phyloP scores from a whole-genome alignment of 2,329 filamentous ascomycete species.

The Fusarium redolens region DNA sequence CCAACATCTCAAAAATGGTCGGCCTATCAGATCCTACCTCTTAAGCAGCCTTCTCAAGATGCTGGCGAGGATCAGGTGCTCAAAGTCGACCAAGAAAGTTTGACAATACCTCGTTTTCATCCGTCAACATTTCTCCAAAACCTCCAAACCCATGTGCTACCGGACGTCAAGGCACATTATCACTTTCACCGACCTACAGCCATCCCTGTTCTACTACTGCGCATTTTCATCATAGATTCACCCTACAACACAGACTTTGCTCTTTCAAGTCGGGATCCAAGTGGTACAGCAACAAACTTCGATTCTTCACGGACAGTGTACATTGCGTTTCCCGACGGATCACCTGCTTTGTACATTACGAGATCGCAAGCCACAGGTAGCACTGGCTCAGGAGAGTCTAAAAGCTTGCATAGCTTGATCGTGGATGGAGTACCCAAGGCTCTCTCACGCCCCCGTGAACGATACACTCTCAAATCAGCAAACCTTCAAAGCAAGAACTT shows the following conservation, averaged over 20 bases:
- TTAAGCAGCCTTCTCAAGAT: conserved; percentile 55
- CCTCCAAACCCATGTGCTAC: conserved; percentile 78
- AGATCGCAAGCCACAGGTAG: conserved; percentile 60
- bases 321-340: conserved; percentile 83
- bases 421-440: conserved; percentile 85
- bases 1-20: conserved; percentile 73
- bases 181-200: conserved; percentile 78
- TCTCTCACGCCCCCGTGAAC: conserved; percentile 77
- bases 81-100: conserved; percentile 57
- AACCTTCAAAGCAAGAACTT: conserved; percentile 78
- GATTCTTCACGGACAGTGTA: conserved; percentile 79
- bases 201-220: conserved; percentile 78
- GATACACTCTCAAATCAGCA: conserved; percentile 76
- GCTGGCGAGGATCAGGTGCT: conserved; percentile 55
- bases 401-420: conserved; percentile 76
- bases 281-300: conserved; percentile 57
- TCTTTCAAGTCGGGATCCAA: conserved; percentile 49
- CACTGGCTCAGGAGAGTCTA: conserved; percentile 62
- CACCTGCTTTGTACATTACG: conserved; percentile 78
- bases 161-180: conserved; percentile 86
- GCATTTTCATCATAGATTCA: conserved; percentile 82
- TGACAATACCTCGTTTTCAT: conserved; percentile 77
- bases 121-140: conserved; percentile 82
- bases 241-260: conserved; percentile 76
- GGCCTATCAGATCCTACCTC: conserved; percentile 67